A percentile compares a stretch with the other conserved stretches of the same genome.
phyloP scores from a whole-genome alignment of 208 protist genomes.

The Naegleria fowleri region DNA sequence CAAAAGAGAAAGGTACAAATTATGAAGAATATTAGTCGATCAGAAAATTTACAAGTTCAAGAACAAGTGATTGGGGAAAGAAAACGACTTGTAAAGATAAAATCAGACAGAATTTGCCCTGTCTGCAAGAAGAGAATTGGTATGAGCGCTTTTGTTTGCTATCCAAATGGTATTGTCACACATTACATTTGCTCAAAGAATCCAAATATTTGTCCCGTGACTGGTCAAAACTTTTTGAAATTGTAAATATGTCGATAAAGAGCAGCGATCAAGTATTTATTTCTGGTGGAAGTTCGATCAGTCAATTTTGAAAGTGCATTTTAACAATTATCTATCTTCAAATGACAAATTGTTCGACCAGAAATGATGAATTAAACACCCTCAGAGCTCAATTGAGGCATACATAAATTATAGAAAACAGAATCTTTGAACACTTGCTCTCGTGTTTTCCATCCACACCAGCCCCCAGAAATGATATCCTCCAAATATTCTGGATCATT shows the following conservation, averaged over 20 bases:
- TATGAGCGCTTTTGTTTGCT: background rate
- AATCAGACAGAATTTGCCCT: background rate
- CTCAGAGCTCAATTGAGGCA: constrained; percentile 60
- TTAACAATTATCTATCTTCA: too few species aligned
- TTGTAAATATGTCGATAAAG: background rate
- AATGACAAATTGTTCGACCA: too few species aligned
- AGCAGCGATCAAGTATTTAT: too few species aligned
- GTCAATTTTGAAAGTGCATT: too few species aligned
- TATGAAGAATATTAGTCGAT: background rate
- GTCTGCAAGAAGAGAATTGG: constrained; percentile 13
- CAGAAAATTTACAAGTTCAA: constrained; percentile 19
- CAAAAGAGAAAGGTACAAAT: background rate
- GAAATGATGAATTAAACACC: too few species aligned
- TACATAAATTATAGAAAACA: constrained; percentile 87
- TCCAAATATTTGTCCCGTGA: background rate
- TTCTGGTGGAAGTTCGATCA: too few species aligned
- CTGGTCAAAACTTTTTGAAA: constrained; percentile 11
- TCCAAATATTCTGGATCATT: constrained; percentile 51
- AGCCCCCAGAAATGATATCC: constrained; percentile 70
- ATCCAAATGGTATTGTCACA: constrained; percentile 11
- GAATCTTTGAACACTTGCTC: constrained; percentile 67
- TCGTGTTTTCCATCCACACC: constrained; percentile 74
- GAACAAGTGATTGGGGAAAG: background rate
- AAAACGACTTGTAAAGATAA: background rate
- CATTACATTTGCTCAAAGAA: constrained; percentile 5